A percentile compares a stretch with the other conserved stretches of the same genome.
Evolutionary conservation across 441 rosid species (phyloP).

Genomic region (Cnidoscolus chayamansa): DNA sequence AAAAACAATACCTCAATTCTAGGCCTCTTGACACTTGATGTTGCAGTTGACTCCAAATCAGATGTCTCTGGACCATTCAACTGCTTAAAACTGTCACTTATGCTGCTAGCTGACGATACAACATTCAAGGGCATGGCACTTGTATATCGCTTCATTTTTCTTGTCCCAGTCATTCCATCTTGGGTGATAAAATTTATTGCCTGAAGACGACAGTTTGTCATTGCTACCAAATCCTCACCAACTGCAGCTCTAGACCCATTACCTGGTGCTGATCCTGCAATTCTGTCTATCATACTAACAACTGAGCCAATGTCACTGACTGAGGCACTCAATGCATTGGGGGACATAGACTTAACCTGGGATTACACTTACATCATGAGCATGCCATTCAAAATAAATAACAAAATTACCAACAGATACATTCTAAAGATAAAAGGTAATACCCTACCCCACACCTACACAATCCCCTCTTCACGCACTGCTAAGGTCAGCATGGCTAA

Average conservation of each 20-base stretch:
- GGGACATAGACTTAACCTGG: conserved; percentile 79
- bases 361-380: conserved; percentile 15
- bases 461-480: background rate
- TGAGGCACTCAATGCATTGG: conserved; percentile 64
- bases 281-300: conserved; percentile 84
- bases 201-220: conserved; percentile 81
- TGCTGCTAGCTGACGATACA: conserved; percentile 70
- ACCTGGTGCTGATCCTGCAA: conserved; percentile 88
- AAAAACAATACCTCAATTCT: background rate
- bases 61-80: conserved; percentile 37
- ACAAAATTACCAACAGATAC: background rate
- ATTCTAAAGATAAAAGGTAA: background rate
- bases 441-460: background rate
- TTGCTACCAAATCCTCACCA: conserved; percentile 92
- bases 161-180: conserved; percentile 67
- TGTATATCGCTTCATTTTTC: conserved; percentile 79
- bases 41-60: background rate
- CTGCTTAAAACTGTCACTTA: conserved; percentile 70
- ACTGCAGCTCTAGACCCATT: conserved; percentile 93
- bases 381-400: background rate
- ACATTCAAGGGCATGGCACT: conserved; percentile 72
- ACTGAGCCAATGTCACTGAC: conserved; percentile 83
- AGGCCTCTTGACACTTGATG: background rate
- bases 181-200: conserved; percentile 72
- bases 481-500: background rate